Evolutionary conservation across 352 stramenopile genomes (phyloP), one percentile per base, ranked within the genome.

Genomic region (Pythium pyrilobum): DNA sequence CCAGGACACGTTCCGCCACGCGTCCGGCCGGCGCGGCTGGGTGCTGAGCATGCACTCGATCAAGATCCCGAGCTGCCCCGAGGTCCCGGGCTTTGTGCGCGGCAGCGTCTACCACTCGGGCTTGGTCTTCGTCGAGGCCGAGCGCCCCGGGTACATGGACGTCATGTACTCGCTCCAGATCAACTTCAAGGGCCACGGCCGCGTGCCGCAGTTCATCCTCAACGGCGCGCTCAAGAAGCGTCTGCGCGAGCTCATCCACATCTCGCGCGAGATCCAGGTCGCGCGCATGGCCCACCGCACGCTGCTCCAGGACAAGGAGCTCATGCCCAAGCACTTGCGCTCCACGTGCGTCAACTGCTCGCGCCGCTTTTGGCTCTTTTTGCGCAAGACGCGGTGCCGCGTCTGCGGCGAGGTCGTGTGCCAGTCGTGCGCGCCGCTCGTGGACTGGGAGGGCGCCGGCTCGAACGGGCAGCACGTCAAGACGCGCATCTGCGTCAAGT

Each of bases 121-220:
- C 10, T 88, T 85, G 31, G 80, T 90, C 25, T 90, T 90, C 47
- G 74, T 90, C 24, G 77, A 92, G 52, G 72, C 82, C 15, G 80
- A 92, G 44, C 76, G 74, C 4, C 64, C 78, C 5, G 82, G 82
- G 20, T 88, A 82, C 62, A 80, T 92, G 71, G 80, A 92, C 59
- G 80, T 92, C n/a, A 87, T 89, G 74, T 80, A 92, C 57, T 85
- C 71, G 52, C 57, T 92, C 13, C 82, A 90, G 65, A 83, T 92
- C 59, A 92, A 92, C 56, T 92, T 92, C 55, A 88, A 89, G 48
- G 83, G 76, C 55, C 79, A 73, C 11, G 82, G 63, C 40, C 68
- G 74, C 11, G 39, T 90, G 34, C 80, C 80, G 29, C 64, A 78
- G 32, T 87, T 88, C 39, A 51, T 90, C 52, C 63, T 88, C 9